Evolutionary conservation across 2,329 filamentous ascomycete genomes (phyloP).

Genomic region (Camptophora hylomeconis): DNA sequence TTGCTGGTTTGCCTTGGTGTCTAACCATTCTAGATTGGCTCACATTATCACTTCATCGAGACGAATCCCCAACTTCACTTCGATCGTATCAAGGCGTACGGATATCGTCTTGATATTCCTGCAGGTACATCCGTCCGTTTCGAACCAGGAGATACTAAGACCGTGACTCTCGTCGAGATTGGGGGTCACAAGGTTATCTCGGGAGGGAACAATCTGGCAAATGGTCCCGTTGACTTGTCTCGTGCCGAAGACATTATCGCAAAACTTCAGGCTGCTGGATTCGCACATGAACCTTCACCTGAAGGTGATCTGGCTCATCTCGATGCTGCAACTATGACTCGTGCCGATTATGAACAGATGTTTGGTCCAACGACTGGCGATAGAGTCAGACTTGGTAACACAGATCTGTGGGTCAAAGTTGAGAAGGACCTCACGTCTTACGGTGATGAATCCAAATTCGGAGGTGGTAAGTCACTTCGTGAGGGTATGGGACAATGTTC

Average conservation of each 20-base stretch:
- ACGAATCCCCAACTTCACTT: constrained; percentile 84
- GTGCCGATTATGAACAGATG: constrained; percentile 71
- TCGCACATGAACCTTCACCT: constrained; percentile 62
- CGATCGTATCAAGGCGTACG: constrained; percentile 69
- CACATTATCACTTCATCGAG: constrained; percentile 93
- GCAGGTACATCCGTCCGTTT: constrained; percentile 88
- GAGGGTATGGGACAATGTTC: constrained; percentile 94
- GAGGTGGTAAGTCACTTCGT: constrained; percentile 81
- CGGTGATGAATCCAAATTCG: constrained; percentile 91
- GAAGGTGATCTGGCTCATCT: constrained; percentile 41
- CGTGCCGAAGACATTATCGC: constrained; percentile 53
- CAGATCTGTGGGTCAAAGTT: constrained; percentile 80
- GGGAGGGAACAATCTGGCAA: constrained; percentile 71
- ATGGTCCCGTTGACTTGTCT: constrained; percentile 53
- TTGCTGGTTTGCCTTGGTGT: no score
- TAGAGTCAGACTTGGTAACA: constrained; percentile 65
- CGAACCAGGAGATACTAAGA: constrained; percentile 85
- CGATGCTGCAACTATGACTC: constrained; percentile 56
- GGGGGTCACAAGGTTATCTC: constrained; percentile 65
- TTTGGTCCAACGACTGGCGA: constrained; percentile 89
- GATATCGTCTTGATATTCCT: constrained; percentile 76
- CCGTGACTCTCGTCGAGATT: constrained; percentile 80
- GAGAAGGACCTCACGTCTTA: constrained; percentile 75
- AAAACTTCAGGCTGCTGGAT: constrained; percentile 58
- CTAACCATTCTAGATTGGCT: constrained; percentile 51